Conservation (phyloP, 2,329 filamentous ascomycete genomes). For the Ceratocystis lukuohia region DNA sequence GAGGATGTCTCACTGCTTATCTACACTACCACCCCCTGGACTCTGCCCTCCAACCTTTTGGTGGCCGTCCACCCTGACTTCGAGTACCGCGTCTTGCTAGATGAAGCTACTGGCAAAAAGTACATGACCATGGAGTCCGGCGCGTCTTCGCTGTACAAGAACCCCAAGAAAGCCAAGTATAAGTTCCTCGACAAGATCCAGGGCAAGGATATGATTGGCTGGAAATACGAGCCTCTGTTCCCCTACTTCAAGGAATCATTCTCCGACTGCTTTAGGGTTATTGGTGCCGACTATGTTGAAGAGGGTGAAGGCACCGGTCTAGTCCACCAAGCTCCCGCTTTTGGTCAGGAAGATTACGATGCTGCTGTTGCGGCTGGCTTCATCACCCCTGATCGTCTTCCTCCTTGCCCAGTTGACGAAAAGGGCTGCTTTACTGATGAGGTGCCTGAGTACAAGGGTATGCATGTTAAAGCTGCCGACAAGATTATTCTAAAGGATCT, state of each 20-base stretch:
- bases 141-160: constrained; percentile 58
- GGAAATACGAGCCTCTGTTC: constrained; percentile 60
- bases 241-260: constrained; percentile 59
- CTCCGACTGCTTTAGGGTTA: constrained; percentile 54
- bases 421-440: constrained; percentile 24
- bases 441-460: constrained; percentile 23
- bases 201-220: constrained; percentile 55
- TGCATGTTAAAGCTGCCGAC: constrained; percentile 24
- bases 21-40: constrained; percentile 65
- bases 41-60: constrained; percentile 61
- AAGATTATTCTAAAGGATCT: constrained; percentile 24
- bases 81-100: constrained; percentile 62
- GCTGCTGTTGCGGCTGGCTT: constrained; percentile 51
- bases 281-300: constrained; percentile 58
- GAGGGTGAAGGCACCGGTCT: constrained; percentile 61
- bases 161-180: constrained; percentile 64
- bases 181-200: constrained; percentile 54
- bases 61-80: constrained; percentile 63
- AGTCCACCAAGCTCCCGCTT: constrained; percentile 61
- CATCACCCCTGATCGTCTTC: constrained; percentile 47
- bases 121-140: constrained; percentile 57
- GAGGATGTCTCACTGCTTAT: constrained; percentile 43
- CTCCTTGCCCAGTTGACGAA: constrained; percentile 59
- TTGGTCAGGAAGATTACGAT: constrained; percentile 66
- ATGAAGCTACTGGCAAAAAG: constrained; percentile 51